A percentile compares a stretch with the other conserved stretches of the same genome.
Conservation (phyloP, 2,329 filamentous ascomycete genomes). For the Xylariales sp. region DNA sequence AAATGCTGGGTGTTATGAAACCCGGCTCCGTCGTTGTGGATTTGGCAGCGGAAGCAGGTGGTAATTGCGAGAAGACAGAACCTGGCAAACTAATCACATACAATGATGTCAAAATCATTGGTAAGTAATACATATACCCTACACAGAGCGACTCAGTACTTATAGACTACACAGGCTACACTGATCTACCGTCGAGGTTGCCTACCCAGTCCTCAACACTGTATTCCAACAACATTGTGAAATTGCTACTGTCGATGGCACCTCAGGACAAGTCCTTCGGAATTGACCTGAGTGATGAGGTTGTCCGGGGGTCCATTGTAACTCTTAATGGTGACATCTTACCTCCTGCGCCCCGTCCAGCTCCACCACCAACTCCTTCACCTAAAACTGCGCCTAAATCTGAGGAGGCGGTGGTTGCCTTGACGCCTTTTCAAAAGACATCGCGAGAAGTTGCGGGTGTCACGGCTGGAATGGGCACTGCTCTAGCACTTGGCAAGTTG, state of each 20-base stretch:
- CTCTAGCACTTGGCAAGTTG: conserved; percentile 80
- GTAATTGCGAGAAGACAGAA: conserved; percentile 86
- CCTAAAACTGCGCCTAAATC: conserved; percentile 54
- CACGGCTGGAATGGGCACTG: conserved; percentile 81
- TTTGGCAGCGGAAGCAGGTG: conserved; percentile 86
- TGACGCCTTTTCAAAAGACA: conserved; percentile 86
- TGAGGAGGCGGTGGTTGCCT: conserved; percentile 69
- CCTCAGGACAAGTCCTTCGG: conserved; percentile 83
- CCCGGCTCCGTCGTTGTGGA: conserved; percentile 91
- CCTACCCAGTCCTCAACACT: conserved; percentile 90
- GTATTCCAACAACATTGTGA: conserved; percentile 94
- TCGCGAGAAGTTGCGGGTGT: conserved; percentile 79
- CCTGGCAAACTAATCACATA: conserved; percentile 77
- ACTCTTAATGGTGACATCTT: conserved; percentile 81
- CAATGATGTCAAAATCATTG: conserved; percentile 86
- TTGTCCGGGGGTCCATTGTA: conserved; percentile 86
- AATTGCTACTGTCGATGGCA: conserved; percentile 84
- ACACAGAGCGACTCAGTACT: conserved; percentile 33
- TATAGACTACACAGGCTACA: conserved; percentile 69
- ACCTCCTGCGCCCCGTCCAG: conserved; percentile 78
- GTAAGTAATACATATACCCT: conserved; percentile 56
- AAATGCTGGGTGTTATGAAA: conserved; percentile 86
- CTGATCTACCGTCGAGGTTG: conserved; percentile 85
- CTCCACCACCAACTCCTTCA: conserved; percentile 64
- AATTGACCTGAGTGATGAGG: conserved; percentile 84